A percentile compares a stretch with the other conserved stretches of the same genome.
Conservation (phyloP, 2,329 filamentous ascomycete species). For the Diplodia scrobiculata region DNA sequence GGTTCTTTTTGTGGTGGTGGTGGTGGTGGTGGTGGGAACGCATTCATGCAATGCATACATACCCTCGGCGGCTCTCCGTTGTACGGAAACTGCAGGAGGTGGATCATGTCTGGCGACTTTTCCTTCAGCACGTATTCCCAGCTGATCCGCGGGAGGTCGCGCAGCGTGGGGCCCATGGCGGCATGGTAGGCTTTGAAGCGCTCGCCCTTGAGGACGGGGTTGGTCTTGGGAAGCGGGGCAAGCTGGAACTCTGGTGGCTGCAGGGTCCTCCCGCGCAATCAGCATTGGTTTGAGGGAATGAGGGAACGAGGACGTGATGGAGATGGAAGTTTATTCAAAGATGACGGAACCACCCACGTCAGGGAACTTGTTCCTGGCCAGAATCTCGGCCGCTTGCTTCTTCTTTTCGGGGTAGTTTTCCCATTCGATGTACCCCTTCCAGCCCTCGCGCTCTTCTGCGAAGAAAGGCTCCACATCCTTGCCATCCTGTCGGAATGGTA, state of each 20-base stretch:
- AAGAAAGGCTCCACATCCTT: constrained; percentile 36
- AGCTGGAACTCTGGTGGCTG: constrained; percentile 51
- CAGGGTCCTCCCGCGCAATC: neutral
- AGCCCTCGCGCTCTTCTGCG: constrained; percentile 50
- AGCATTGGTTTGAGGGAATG: neutral
- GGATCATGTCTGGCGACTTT: constrained; percentile 53
- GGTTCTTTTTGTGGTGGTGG: no score
- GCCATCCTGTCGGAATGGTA: neutral
- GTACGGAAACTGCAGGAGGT: constrained; percentile 53
- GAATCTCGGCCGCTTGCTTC: constrained; percentile 58
- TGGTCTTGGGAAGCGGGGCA: constrained; percentile 47
- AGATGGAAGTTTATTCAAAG: neutral
- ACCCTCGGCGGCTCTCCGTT: constrained; percentile 49
- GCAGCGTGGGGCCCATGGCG: constrained; percentile 46
- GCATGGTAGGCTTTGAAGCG: constrained; percentile 53
- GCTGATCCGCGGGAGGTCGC: constrained; percentile 58
- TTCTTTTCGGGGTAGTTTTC: constrained; percentile 71
- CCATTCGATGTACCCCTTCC: constrained; percentile 67
- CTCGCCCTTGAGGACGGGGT: constrained; percentile 50
- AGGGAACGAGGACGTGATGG: rapidly evolving
- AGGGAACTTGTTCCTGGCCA: constrained; percentile 57
- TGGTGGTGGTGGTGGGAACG: no score
- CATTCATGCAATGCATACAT: no score
- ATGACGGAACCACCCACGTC: constrained; percentile 34
- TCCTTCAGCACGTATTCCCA: constrained; percentile 51